A percentile compares a stretch with the other conserved stretches of the same genome.
Evolutionary conservation across 176 grass and related monocot species (phyloP).

Genomic region (Miscanthus lutarioriparius): DNA sequence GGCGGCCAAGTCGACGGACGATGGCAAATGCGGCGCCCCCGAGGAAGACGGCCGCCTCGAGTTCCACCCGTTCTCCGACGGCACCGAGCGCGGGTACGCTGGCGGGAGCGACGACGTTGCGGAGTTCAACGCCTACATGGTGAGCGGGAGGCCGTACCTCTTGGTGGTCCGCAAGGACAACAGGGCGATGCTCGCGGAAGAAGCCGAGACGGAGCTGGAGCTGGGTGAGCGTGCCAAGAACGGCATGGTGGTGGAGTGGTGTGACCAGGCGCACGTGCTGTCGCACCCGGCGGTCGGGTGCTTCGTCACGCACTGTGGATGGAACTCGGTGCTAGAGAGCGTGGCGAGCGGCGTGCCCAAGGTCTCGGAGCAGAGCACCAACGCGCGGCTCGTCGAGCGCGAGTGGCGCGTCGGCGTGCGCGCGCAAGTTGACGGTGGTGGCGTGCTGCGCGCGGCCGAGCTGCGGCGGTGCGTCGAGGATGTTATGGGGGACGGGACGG

Average conservation of each 20-base stretch:
- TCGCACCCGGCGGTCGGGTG: conserved; percentile 57
- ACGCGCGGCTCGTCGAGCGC: conserved; percentile 51
- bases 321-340: conserved; percentile 67
- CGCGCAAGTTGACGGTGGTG: conserved; percentile 8
- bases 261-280: conserved; percentile 54
- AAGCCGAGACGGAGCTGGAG: not conserved
- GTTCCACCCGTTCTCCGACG: conserved; percentile 55
- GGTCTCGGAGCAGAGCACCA: conserved; percentile 60
- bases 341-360: conserved; percentile 42
- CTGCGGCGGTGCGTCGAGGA: conserved; percentile 38
- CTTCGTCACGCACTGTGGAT: conserved; percentile 65
- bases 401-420: conserved; percentile 50
- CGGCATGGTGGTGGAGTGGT: conserved; percentile 77
- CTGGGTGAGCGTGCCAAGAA: conserved; percentile 12
- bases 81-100: conserved; percentile 29
- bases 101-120: not conserved
- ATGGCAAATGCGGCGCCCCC: not conserved
- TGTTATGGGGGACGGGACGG: conserved; percentile 35
- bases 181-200: not conserved
- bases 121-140: conserved; percentile 40
- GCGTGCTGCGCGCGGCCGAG: conserved; percentile 38
- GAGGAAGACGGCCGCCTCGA: conserved; percentile 35
- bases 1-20: not conserved
- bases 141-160: conserved; percentile 41
- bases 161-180: conserved; percentile 52